Evolutionary conservation across 2,329 filamentous ascomycete genomes (phyloP).

Genomic region (Zasmidium angulare): DNA sequence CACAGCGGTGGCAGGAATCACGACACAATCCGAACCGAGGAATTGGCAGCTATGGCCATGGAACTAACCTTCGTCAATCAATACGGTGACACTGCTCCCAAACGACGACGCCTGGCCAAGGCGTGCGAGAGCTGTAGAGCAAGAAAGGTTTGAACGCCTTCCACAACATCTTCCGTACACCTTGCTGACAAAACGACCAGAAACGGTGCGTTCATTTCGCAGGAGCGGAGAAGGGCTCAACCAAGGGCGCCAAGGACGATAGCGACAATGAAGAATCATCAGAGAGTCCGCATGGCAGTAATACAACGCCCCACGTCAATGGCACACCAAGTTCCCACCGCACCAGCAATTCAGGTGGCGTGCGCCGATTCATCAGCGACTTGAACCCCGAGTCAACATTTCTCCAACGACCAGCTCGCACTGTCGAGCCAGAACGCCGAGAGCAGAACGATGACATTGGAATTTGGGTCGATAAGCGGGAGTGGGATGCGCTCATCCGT

Average conservation of each 20-base stretch:
- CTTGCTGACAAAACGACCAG: constrained; percentile 19
- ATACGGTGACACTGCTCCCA: constrained; percentile 32
- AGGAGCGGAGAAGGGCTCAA: constrained; percentile 11
- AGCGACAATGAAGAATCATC: constrained; percentile 6
- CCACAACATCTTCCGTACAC: background rate
- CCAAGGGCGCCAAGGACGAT: constrained; percentile 5
- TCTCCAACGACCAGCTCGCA: constrained; percentile 38
- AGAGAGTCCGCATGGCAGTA: background rate
- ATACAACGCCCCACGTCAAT: background rate
- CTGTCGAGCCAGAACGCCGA: constrained; percentile 15
- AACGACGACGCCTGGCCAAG: constrained; percentile 34
- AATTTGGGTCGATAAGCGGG: constrained; percentile 37
- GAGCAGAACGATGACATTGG: constrained; percentile 31
- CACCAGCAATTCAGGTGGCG: background rate
- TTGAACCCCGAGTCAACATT: constrained; percentile 50
- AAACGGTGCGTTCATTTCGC: constrained; percentile 36
- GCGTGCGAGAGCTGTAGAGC: constrained; percentile 34
- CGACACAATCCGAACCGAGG: too few species aligned
- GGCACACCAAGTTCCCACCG: constrained; percentile 2
- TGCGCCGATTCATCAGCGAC: constrained; percentile 32
- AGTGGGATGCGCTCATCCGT: constrained; percentile 31
- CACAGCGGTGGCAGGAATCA: background rate
- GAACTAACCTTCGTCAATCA: constrained; percentile 37
- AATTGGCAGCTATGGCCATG: constrained; percentile 8
- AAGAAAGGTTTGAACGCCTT: constrained; percentile 26